These are phyloP conservation scores for Orbilia ellipsospora DNA, from an alignment of 2,329 filamentous ascomycete genomes.

Conservation along the genomic window DNA sequence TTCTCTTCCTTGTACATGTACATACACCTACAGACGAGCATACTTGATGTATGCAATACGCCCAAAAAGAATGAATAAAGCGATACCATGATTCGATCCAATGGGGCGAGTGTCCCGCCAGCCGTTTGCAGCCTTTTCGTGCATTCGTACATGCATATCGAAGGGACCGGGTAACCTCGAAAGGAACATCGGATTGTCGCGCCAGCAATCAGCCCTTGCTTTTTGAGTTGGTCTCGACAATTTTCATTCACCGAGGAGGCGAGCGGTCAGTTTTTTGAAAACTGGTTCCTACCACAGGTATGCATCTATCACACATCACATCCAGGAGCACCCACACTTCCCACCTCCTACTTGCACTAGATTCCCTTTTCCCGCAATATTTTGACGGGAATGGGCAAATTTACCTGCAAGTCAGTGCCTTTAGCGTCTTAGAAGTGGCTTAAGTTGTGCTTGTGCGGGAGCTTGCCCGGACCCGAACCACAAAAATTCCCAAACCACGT, in stretches of 20 bases:
- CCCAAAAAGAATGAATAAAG: slow-evolving; percentile 10
- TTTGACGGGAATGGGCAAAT: slow-evolving; percentile 25
- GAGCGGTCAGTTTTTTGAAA: slow-evolving; percentile 23
- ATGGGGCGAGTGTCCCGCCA: neutral
- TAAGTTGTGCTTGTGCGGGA: slow-evolving; percentile 40
- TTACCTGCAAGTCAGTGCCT: slow-evolving; percentile 39
- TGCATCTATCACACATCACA: neutral
- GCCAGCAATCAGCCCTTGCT: slow-evolving; percentile 33
- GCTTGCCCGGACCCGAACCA: slow-evolving; percentile 51
- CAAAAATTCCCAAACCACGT: slow-evolving; percentile 48
- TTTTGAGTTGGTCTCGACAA: neutral
- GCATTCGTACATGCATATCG: slow-evolving; percentile 6
- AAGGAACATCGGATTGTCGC: slow-evolving; percentile 13
- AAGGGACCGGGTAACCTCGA: slow-evolving; percentile 4
- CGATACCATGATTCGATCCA: slow-evolving; percentile 10
- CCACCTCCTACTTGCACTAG: neutral
- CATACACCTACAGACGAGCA: slow-evolving; percentile 14
- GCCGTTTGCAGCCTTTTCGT: slow-evolving; percentile 38
- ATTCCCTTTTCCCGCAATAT: slow-evolving; percentile 40
- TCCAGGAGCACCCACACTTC: slow-evolving; percentile 17
- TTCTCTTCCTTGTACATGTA: no score
- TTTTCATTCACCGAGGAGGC: slow-evolving; percentile 13
- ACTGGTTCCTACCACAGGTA: slow-evolving; percentile 22
- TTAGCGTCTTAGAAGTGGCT: slow-evolving; percentile 46
- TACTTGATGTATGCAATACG: slow-evolving; percentile 48